These are phyloP conservation scores for Yamadazyma phyllophila DNA, from an alignment of 805 yeast species.

Conservation along the genomic window DNA sequence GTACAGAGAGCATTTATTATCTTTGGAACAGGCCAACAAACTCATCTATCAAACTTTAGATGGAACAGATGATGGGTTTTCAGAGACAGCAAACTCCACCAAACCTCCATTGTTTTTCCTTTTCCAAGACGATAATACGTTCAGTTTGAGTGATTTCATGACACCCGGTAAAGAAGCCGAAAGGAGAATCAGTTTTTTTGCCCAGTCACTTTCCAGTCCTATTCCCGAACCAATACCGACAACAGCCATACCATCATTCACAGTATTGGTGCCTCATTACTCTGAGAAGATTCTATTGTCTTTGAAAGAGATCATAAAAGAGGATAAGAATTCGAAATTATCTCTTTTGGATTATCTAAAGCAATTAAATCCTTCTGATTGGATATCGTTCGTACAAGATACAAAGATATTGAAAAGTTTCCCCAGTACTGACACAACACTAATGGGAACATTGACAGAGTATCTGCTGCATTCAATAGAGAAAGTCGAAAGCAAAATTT, in stretches of 20 bases:
- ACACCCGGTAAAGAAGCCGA: slow-evolving; percentile 49
- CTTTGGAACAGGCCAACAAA: slow-evolving; percentile 39
- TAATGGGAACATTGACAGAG: not conserved
- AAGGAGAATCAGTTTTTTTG: slow-evolving; percentile 51
- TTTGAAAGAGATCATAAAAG: slow-evolving; percentile 46
- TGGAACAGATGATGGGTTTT: slow-evolving; percentile 7
- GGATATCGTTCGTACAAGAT: slow-evolving; percentile 79
- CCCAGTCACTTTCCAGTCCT: slow-evolving; percentile 49
- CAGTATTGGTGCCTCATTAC: slow-evolving; percentile 53
- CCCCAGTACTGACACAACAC: not conserved
- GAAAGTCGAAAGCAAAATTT: slow-evolving; percentile 12
- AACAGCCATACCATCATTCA: slow-evolving; percentile 48
- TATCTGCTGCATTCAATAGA: not conserved
- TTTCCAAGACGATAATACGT: slow-evolving; percentile 45
- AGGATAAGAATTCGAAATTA: slow-evolving; percentile 43
- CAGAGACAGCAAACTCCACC: slow-evolving; percentile 12
- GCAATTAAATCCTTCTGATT: slow-evolving; percentile 66
- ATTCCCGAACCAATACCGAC: slow-evolving; percentile 49
- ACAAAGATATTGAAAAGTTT: slow-evolving; percentile 46
- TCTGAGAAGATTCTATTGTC: slow-evolving; percentile 48
- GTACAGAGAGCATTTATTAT: slow-evolving; percentile 39
- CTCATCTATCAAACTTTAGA: slow-evolving; percentile 22
- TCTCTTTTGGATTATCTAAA: slow-evolving; percentile 79
- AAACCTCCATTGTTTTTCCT: slow-evolving; percentile 47
- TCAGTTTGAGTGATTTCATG: slow-evolving; percentile 39